Percentiles rank a stretch among this genome's conserved stretches.
Evolutionary conservation across 2,329 filamentous ascomycete genomes (phyloP).

Genomic region (Apiospora koreana): DNA sequence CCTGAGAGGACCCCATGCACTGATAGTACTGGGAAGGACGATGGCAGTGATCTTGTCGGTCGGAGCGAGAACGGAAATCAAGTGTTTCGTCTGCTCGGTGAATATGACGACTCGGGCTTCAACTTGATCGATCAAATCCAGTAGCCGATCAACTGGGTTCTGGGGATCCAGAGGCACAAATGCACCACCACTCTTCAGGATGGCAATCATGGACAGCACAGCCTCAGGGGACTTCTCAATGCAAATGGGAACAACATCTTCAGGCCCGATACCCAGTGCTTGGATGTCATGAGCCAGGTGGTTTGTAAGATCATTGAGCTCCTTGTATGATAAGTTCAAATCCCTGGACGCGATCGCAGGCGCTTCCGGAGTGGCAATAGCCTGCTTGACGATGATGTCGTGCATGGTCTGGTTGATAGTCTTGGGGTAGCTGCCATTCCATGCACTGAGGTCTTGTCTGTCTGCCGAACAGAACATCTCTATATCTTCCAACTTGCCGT

Average conservation of each 20-base stretch:
- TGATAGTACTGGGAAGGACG: not conserved
- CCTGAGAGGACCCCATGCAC: not conserved
- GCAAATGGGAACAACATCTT: not conserved
- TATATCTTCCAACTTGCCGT: not conserved
- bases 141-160: not conserved
- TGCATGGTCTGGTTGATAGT: not conserved
- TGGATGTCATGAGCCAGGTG: not conserved
- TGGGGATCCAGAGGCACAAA: conserved; percentile 1
- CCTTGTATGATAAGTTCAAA: conserved; percentile 28
- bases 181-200: conserved; percentile 1
- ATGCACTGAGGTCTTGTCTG: conserved; percentile 5
- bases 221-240: conserved; percentile 7
- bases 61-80: not conserved
- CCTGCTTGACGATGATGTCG: not conserved
- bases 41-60: not conserved
- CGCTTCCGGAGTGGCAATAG: not conserved
- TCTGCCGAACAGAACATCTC: conserved; percentile 13
- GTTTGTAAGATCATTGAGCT: conserved; percentile 24
- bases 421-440: not conserved
- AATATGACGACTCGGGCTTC: not conserved
- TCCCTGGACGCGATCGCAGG: conserved; percentile 25
- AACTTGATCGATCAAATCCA: not conserved
- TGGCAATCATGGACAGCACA: not conserved
- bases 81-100: not conserved
- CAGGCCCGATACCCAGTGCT: conserved; percentile 19